Percentiles rank a stretch among this genome's conserved stretches.
These are phyloP conservation scores for Calvatia gigantea DNA, from an alignment of 768 basidiomycete species.

Conservation along the genomic window DNA sequence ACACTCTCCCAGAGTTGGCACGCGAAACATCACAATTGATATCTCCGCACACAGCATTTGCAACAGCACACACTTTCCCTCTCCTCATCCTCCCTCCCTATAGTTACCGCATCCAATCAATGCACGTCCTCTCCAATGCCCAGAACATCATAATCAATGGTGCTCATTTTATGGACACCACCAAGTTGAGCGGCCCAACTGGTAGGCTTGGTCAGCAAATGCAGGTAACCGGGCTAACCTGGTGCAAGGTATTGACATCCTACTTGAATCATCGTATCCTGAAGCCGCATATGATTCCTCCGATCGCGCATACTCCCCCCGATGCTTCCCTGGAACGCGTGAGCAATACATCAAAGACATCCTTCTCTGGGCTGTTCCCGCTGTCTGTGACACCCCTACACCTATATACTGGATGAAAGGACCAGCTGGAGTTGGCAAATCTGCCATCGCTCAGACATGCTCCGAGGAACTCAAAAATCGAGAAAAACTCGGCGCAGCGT, in stretches of 20 bases:
- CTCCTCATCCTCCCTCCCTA: too few species aligned
- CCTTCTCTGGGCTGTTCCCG: not conserved
- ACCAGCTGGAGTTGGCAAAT: constrained; percentile 1
- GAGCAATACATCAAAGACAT: constrained; percentile 9
- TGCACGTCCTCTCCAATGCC: too few species aligned
- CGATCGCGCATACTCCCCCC: not conserved
- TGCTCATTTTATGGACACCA: too few species aligned
- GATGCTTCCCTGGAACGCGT: constrained; percentile 12
- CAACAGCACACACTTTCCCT: too few species aligned
- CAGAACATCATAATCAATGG: too few species aligned
- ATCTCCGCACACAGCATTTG: too few species aligned
- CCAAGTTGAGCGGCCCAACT: too few species aligned
- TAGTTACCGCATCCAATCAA: too few species aligned
- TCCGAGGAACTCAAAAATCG: not conserved
- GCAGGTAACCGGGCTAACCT: too few species aligned
- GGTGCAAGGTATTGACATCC: not conserved
- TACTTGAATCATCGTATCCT: not conserved
- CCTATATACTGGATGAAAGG: not conserved
- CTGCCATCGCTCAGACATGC: constrained; percentile 3
- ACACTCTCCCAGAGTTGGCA: too few species aligned
- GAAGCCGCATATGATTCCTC: not conserved
- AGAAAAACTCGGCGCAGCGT: constrained; percentile 1
- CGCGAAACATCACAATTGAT: too few species aligned
- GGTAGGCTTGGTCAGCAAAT: too few species aligned
- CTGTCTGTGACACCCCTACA: not conserved